These are phyloP conservation scores for Davidsoniella virescens DNA, from an alignment of 2,329 filamentous ascomycete species.

Conservation along the genomic window DNA sequence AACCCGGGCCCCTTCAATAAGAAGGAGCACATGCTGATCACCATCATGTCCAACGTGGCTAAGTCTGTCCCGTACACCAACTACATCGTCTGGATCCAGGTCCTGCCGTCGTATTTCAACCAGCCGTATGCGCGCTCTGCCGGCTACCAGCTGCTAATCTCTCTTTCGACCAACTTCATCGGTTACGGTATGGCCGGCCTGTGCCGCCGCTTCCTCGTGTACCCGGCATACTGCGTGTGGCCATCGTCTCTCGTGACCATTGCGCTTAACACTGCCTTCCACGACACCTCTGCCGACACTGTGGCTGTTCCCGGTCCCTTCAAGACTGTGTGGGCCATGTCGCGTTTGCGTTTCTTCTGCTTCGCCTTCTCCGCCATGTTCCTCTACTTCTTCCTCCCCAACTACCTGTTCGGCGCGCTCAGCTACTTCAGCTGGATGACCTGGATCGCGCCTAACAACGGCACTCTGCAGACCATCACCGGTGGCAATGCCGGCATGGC, in stretches of 20 bases:
- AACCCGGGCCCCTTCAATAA: constrained; percentile 36
- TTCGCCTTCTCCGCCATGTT: constrained; percentile 30
- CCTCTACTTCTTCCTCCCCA: constrained; percentile 37
- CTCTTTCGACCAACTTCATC: constrained; percentile 35
- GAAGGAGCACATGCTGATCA: constrained; percentile 41
- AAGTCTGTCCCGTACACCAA: constrained; percentile 31
- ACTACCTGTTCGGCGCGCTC: constrained; percentile 32
- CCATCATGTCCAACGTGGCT: constrained; percentile 38
- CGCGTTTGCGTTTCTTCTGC: constrained; percentile 31
- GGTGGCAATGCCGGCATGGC: constrained; percentile 24
- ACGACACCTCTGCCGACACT: constrained; percentile 23
- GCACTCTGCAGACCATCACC: constrained; percentile 22
- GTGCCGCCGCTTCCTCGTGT: constrained; percentile 33
- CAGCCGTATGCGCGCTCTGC: constrained; percentile 31
- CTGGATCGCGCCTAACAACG: constrained; percentile 33
- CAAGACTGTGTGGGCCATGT: constrained; percentile 24
- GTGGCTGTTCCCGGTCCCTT: constrained; percentile 20
- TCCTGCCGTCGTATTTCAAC: constrained; percentile 33
- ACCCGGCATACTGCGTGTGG: constrained; percentile 37
- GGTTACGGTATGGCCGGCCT: constrained; percentile 39
- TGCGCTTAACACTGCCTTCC: constrained; percentile 32
- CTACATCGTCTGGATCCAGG: constrained; percentile 34
- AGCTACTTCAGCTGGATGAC: constrained; percentile 35
- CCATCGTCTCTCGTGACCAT: constrained; percentile 34
- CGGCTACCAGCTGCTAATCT: constrained; percentile 33